Conservation (phyloP, 352 stramenopile species). For the Phytophthora colocasiae region DNA sequence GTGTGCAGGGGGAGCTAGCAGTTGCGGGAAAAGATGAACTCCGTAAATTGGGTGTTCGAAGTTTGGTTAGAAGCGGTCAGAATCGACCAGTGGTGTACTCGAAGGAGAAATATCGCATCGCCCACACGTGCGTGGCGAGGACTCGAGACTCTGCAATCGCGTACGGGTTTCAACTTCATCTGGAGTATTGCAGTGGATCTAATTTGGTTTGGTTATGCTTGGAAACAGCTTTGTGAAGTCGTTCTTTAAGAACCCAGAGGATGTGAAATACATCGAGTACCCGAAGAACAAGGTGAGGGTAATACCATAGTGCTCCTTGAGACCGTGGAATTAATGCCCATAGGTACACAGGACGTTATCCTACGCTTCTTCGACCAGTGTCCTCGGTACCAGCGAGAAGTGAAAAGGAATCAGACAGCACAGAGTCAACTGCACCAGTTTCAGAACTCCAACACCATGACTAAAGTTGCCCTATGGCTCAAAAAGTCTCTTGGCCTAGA, state of each 20-base stretch:
- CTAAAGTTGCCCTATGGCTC: slow-evolving; percentile 17
- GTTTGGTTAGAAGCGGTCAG: slow-evolving; percentile 28
- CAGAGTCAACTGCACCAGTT: slow-evolving; percentile 40
- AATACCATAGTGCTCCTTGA: background rate
- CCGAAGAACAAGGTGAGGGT: slow-evolving; percentile 35
- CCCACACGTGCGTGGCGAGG: slow-evolving; percentile 60
- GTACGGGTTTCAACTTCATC: slow-evolving; percentile 31
- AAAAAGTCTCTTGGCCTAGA: slow-evolving; percentile 33
- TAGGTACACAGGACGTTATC: slow-evolving; percentile 40
- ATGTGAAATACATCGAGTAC: slow-evolving; percentile 56
- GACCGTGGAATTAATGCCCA: background rate
- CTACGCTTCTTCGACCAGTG: slow-evolving; percentile 74
- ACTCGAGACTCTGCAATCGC: slow-evolving; percentile 65
- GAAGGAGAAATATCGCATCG: slow-evolving; percentile 47
- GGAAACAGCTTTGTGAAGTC: slow-evolving; percentile 47
- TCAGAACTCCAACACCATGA: slow-evolving; percentile 35
- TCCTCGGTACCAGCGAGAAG: slow-evolving; percentile 51
- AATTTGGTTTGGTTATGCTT: background rate
- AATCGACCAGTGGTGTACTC: slow-evolving; percentile 38
- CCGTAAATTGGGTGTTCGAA: slow-evolving; percentile 39
- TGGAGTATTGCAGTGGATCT: background rate
- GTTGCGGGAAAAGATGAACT: slow-evolving; percentile 47
- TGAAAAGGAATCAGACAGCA: slow-evolving; percentile 52
- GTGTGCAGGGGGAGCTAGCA: slow-evolving; percentile 52
- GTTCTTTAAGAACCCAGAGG: slow-evolving; percentile 60